Evolutionary conservation across 108 stramenopile genomes (phyloP), one percentile per base, ranked within the genome.

Genomic region (Fragilariopsis cylindrus): DNA sequence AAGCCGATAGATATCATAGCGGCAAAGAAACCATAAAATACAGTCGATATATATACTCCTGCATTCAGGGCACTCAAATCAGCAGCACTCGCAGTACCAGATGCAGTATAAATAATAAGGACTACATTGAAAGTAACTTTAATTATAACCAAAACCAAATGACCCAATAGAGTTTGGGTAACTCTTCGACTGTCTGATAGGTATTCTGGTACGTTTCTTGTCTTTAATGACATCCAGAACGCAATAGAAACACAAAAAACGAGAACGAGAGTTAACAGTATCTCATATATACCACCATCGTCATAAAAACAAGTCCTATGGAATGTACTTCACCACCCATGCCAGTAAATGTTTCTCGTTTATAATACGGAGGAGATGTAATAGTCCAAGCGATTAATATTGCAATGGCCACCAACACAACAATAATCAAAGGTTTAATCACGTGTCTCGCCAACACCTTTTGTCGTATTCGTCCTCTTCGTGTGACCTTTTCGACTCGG

Each of bases 401-500:
- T 49, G 21, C 57, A 15, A 73, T 21, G 3, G 60, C 60, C 0
- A 30, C 21, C 8, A 62, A 45, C 7, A 73, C 7, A 0, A 64
- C 39, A 12, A 3, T 46, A 5, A 18, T 18, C 16, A 73, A 64
- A 18, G 72, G 72, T 7, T 42, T 15, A 47, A 73, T 47, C 8
- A 73, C 72, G 60, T 73, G 41, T 47, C 47, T 63, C 9, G 50
- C 72, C 45, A 45, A 18, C 5, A 73, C 41, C 15, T 44, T 48
- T 21, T 64, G 60, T 11, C 72, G n/a, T 60, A 48, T 73, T 62
- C 72, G 60, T 9, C 62, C 39, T 9, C 62, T 41, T 44, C 48
- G 72, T 15, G 60, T 60, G 7, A 73, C 72, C 48, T 63, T 73
- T 48, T 73, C 57, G 30, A 73, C 62, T 39, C 72, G 45, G 21